These are phyloP conservation scores for Cornus controversa DNA, from an alignment of 148 eudicot genomes.

Conservation along the genomic window DNA sequence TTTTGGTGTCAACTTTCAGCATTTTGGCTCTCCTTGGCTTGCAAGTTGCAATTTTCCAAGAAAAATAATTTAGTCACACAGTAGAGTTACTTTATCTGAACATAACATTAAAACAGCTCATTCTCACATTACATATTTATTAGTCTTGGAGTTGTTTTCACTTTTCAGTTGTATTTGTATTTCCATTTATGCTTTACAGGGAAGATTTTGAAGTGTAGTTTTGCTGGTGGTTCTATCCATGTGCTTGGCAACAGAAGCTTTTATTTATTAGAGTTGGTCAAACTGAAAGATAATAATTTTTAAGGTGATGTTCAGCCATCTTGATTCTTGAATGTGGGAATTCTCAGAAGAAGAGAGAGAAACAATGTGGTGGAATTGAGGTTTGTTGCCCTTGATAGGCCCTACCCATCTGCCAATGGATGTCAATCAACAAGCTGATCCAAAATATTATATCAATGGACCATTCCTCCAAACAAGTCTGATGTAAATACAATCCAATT, in stretches of 20 bases:
- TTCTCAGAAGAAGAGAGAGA: background rate
- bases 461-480: constrained; percentile 5
- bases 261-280: background rate
- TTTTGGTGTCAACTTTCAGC: too few species aligned
- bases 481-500: background rate
- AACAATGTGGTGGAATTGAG: background rate
- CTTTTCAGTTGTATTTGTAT: background rate
- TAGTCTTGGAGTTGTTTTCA: background rate
- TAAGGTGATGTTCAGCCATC: background rate
- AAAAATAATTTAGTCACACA: too few species aligned
- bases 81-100: background rate
- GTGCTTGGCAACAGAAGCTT: background rate
- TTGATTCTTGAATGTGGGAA: background rate
- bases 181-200: background rate
- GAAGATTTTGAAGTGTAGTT: background rate
- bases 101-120: background rate
- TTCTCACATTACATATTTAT: background rate
- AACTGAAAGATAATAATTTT: background rate
- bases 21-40: background rate
- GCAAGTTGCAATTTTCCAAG: background rate
- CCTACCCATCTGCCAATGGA: constrained; percentile 20
- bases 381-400: constrained; percentile 13
- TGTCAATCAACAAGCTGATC: constrained; percentile 17
- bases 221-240: background rate
- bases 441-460: constrained; percentile 15